A percentile compares a stretch with the other conserved stretches of the same genome.
phyloP scores from a whole-genome alignment of 2,329 filamentous ascomycete species.

The Xylaria sp. region DNA sequence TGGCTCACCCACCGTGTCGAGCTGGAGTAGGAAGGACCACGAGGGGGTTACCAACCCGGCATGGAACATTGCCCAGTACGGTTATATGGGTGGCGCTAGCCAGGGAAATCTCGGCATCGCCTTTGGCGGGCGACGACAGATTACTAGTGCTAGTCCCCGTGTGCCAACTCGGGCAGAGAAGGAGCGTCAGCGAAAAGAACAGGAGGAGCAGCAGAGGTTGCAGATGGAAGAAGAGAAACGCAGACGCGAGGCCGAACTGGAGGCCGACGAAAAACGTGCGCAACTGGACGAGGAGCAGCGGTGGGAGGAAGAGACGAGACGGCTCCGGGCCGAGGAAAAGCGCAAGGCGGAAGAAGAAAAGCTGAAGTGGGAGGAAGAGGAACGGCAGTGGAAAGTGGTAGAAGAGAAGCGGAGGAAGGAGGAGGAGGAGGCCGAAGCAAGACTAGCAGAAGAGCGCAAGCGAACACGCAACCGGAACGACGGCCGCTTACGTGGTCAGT shows the following conservation, averaged over 20 bases:
- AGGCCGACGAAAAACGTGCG: constrained; percentile 71
- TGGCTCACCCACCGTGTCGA: constrained; percentile 73
- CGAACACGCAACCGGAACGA: constrained; percentile 71
- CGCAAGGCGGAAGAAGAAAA: constrained; percentile 74
- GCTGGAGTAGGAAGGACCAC: constrained; percentile 89
- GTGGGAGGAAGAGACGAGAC: constrained; percentile 74
- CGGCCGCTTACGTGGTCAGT: constrained; percentile 80
- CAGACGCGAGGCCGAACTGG: constrained; percentile 58
- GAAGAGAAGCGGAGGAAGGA: constrained; percentile 78
- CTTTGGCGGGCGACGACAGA: constrained; percentile 92
- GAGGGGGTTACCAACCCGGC: constrained; percentile 85
- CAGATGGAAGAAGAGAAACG: constrained; percentile 65
- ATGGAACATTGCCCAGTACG: constrained; percentile 99
- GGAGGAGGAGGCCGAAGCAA: constrained; percentile 77
- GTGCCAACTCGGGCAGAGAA: constrained; percentile 89
- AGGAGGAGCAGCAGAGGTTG: constrained; percentile 66
- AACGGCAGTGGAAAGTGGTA: constrained; percentile 79
- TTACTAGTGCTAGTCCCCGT: constrained; percentile 81
- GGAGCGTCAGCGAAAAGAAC: constrained; percentile 72
- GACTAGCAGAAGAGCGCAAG: constrained; percentile 73
- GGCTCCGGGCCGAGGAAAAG: constrained; percentile 70
- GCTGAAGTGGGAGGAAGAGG: constrained; percentile 80
- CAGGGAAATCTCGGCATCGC: constrained; percentile 95
- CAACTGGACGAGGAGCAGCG: constrained; percentile 71
- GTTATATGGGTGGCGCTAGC: constrained; percentile 97